These are phyloP conservation scores for Dimocarpus longan DNA, from an alignment of 345 rosid species.

Conservation along the genomic window DNA sequence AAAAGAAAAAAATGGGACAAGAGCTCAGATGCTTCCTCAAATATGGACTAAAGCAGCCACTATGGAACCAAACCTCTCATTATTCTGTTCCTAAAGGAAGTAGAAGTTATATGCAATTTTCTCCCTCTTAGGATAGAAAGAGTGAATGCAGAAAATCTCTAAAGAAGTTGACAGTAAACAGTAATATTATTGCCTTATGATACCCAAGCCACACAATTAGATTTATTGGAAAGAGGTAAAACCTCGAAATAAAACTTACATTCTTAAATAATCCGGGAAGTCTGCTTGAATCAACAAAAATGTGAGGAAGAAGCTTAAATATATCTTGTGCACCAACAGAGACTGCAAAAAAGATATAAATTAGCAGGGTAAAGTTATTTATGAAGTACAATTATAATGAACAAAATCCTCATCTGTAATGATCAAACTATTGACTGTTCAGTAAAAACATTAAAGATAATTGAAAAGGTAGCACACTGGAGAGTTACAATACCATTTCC, in stretches of 20 bases:
- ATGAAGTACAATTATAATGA: background rate
- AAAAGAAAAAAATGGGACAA: background rate
- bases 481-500: constrained; percentile 54
- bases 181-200: background rate
- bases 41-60: background rate
- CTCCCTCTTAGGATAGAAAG: background rate
- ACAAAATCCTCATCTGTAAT: background rate
- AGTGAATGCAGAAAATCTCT: background rate
- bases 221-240: background rate
- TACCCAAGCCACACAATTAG: background rate
- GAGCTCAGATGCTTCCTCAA: background rate
- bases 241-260: constrained; percentile 33
- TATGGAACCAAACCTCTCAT: background rate
- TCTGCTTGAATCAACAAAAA: constrained; percentile 70
- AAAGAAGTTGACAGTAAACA: background rate
- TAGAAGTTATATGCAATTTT: background rate
- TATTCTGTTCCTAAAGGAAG: background rate
- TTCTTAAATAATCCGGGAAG: constrained; percentile 70
- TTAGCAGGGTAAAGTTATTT: background rate
- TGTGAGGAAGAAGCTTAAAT: constrained; percentile 94
- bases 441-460: background rate
- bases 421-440: constrained; percentile 1
- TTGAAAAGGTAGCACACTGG: background rate
- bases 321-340: constrained; percentile 91
- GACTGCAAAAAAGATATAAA: constrained; percentile 37